Evolutionary conservation across 2,329 filamentous ascomycete genomes (phyloP).

Genomic region (Corynespora cassiicola): DNA sequence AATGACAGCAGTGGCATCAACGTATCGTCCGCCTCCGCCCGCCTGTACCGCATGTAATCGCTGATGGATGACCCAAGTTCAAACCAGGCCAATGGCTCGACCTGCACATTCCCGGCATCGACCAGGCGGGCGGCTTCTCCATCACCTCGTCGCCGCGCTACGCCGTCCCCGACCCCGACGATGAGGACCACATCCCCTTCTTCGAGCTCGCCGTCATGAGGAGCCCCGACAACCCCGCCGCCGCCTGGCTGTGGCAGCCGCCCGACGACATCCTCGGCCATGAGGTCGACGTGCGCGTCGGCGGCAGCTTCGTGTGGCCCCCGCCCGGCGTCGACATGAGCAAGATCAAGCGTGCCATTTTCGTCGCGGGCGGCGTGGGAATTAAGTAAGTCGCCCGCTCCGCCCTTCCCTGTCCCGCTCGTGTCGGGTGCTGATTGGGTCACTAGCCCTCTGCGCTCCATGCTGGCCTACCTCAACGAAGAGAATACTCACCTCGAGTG

Average conservation of each 20-base stretch:
- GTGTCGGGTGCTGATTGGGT: constrained; percentile 14
- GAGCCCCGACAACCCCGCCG: constrained; percentile 73
- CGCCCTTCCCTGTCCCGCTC: constrained; percentile 1
- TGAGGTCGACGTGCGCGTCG: constrained; percentile 72
- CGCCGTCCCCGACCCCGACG: constrained; percentile 43
- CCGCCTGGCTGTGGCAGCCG: constrained; percentile 75
- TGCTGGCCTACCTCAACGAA: constrained; percentile 67
- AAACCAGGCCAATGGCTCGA: constrained; percentile 89
- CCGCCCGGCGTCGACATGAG: constrained; percentile 57
- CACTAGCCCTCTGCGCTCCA: constrained; percentile 72
- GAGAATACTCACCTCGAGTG: constrained; percentile 52
- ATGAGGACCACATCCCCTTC: constrained; percentile 53
- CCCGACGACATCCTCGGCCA: constrained; percentile 62
- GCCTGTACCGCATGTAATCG: constrained; percentile 30
- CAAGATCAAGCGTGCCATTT: constrained; percentile 66
- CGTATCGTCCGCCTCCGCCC: constrained; percentile 47
- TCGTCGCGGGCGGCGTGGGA: constrained; percentile 82
- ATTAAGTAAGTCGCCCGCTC: constrained; percentile 67
- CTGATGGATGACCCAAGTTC: constrained; percentile 62
- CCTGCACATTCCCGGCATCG: constrained; percentile 72
- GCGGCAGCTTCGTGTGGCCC: constrained; percentile 83
- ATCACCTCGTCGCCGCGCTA: constrained; percentile 77
- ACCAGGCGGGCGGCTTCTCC: constrained; percentile 83
- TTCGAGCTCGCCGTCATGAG: constrained; percentile 81
- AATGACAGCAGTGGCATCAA: constrained; percentile 56